Conservation (phyloP, 805 yeast species). For the Lipomyces orientalis region DNA sequence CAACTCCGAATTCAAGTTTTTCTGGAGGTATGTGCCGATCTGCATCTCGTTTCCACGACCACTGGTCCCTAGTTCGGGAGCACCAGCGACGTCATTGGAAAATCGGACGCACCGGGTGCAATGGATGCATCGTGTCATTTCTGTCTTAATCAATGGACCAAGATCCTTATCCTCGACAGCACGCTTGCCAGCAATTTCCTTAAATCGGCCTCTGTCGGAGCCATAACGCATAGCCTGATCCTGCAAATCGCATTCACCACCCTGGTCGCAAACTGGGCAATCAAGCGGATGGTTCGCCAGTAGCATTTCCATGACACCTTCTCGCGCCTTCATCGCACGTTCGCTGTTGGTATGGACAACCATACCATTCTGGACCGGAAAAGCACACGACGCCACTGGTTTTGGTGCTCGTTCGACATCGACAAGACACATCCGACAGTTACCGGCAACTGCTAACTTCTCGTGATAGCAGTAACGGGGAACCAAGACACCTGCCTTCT, state of each 20-base stretch:
- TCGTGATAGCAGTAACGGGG: slow-evolving; percentile 94
- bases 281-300: slow-evolving; percentile 89
- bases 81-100: slow-evolving; percentile 90
- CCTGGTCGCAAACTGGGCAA: slow-evolving; percentile 93
- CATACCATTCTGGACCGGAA: slow-evolving; percentile 91
- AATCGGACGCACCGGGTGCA: slow-evolving; percentile 91
- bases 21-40: slow-evolving; percentile 85
- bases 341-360: slow-evolving; percentile 80
- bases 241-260: slow-evolving; percentile 92
- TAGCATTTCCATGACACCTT: slow-evolving; percentile 88
- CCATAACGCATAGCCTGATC: slow-evolving; percentile 84
- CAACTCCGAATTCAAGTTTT: slow-evolving; percentile 82
- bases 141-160: slow-evolving; percentile 87
- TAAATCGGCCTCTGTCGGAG: slow-evolving; percentile 82
- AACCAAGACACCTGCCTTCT: slow-evolving; percentile 84
- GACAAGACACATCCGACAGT: slow-evolving; percentile 91
- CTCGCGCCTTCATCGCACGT: slow-evolving; percentile 80
- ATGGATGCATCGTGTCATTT: slow-evolving; percentile 91
- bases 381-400: slow-evolving; percentile 87
- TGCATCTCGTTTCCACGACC: slow-evolving; percentile 94
- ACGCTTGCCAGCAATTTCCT: slow-evolving; percentile 81
- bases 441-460: slow-evolving; percentile 87
- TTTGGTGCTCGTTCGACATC: slow-evolving; percentile 90
- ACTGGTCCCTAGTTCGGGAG: slow-evolving; percentile 85
- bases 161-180: slow-evolving; percentile 90